Evolutionary conservation across 495 filamentous ascomycete species (phyloP).

Genomic region (Rhypophila decipiens): DNA sequence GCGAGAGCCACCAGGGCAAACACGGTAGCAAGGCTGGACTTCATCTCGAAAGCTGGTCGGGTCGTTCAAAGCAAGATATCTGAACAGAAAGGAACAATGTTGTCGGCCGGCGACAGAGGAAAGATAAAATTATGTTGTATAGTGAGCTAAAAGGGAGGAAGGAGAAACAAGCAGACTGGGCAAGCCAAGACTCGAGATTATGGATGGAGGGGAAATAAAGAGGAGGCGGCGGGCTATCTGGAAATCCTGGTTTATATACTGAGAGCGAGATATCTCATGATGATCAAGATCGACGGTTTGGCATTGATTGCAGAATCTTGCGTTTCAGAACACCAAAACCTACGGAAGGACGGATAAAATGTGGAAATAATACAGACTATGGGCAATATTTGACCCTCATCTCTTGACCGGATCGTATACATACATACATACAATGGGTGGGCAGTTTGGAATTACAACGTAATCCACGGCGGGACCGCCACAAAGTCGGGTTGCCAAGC

Average conservation of each 20-base stretch:
- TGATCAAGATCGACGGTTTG: not conserved
- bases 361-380: not conserved
- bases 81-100: conserved; percentile 12
- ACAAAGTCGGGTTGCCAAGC: too few relatives aligned
- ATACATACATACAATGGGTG: too few relatives aligned
- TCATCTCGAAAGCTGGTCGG: conserved; percentile 39
- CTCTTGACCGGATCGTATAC: not conserved
- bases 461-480: too few relatives aligned
- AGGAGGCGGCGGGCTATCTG: not conserved
- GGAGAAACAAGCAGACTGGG: not conserved
- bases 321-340: not conserved
- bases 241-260: not conserved
- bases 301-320: not conserved
- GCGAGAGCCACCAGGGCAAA: conserved; percentile 42
- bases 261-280: not conserved
- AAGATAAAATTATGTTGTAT: conserved; percentile 15
- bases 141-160: not conserved
- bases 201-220: not conserved
- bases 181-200: not conserved
- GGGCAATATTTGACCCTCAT: not conserved
- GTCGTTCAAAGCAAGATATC: conserved; percentile 8
- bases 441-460: too few relatives aligned
- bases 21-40: conserved; percentile 40
- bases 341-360: not conserved
- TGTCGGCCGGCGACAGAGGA: conserved; percentile 19